Evolutionary conservation across 2,329 filamentous ascomycete species (phyloP), one percentile per base, ranked within the genome.

Genomic region (Fulvia fulva): DNA sequence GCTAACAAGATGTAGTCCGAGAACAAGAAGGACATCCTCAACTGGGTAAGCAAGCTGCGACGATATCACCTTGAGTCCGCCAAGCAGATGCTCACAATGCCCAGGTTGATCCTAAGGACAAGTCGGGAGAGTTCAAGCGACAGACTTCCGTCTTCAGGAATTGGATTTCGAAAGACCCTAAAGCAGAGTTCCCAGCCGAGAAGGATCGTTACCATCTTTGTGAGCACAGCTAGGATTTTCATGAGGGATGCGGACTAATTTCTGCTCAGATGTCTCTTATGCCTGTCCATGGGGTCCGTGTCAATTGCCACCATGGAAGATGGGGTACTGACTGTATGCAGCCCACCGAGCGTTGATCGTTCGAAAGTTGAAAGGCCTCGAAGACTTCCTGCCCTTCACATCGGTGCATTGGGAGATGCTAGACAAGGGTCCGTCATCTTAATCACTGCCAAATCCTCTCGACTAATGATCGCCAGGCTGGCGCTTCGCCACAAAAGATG

Each of bases 321-420:
- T 16, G 32, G 14, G 26, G 14, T 26, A 22, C 37, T 47, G 14
- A 49, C 25, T 23, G n/a, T 21, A 43, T 3, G 32, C 75, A 86
- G 92, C 93, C 5, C 90, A 91, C 70, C 87, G 94, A 45, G 88
- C 91, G 0, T 80, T 97, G 64, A 96, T 97, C 66, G 88, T 89
- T 2, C 84, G 93, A 58, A 88, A 91, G 73, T 82, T 99, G 69
- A 99, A 97, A 79, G 94, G 93, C 0, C 81, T 99, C 0, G 89
- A 97, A 68, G 87, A 95, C 57, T 82, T 94, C 64, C 87, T 99
- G 65, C 78, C 84, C 5, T 81, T 84, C 59, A 94, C 90, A 0
- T 85, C 84, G n/a, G 92, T 97, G 54, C 92, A 97, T 76, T 97
- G 92, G 93, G 87, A 96, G 68, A 85, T 97, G 78, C 85, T 67